Conservation (phyloP, 352 stramenopile species). For the Phytophthora rubi region DNA sequence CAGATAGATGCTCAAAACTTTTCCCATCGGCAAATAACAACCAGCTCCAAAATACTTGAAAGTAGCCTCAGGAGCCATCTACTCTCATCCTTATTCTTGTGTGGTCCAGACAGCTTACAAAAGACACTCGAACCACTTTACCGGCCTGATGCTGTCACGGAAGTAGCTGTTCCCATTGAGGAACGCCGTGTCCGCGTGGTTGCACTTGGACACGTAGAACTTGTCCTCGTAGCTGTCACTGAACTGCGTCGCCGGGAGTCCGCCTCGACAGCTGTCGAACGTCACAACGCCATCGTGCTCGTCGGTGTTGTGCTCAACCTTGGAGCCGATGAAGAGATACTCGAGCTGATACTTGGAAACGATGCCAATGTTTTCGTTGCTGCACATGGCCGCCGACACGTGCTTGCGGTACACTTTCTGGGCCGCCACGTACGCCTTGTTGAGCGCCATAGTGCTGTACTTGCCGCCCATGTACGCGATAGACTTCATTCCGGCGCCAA, state of each 20-base stretch:
- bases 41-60: background rate
- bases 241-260: conserved; percentile 43
- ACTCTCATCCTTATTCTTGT: background rate
- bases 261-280: conserved; percentile 55
- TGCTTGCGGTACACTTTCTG: conserved; percentile 45
- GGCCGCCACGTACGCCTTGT: conserved; percentile 37
- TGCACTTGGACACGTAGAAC: conserved; percentile 67
- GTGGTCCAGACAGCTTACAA: conserved; percentile 32
- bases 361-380: conserved; percentile 42
- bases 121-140: conserved; percentile 71
- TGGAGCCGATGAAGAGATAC: conserved; percentile 30
- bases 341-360: conserved; percentile 34
- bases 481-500: conserved; percentile 42
- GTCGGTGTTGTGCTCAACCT: conserved; percentile 32
- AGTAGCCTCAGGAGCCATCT: conserved; percentile 3
- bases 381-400: conserved; percentile 52
- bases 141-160: conserved; percentile 47
- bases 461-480: conserved; percentile 46
- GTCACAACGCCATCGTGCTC: conserved; percentile 48
- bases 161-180: conserved; percentile 55
- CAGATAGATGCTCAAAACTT: background rate
- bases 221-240: conserved; percentile 42
- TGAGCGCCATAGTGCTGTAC: conserved; percentile 39
- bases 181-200: conserved; percentile 68
- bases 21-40: background rate